A percentile compares a stretch with the other conserved stretches of the same genome.
Conservation (phyloP, 805 yeast genomes). For the Lipomyces mesembrius region DNA sequence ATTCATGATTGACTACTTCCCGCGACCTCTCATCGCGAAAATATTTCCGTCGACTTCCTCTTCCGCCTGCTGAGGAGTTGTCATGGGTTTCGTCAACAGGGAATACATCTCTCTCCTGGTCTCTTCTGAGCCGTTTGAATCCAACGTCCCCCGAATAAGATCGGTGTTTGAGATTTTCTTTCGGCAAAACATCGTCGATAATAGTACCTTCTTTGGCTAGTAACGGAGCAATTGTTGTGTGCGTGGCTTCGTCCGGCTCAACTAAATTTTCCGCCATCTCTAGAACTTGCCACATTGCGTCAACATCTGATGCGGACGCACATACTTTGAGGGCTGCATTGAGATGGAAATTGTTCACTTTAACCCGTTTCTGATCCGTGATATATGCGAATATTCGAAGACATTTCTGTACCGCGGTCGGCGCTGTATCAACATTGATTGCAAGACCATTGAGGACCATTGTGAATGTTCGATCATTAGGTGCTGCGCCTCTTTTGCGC, state of each 20-base stretch:
- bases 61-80: not conserved
- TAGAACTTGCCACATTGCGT: constrained; percentile 26
- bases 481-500: constrained; percentile 23
- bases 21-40: not conserved
- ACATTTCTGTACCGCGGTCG: constrained; percentile 17
- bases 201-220: constrained; percentile 4
- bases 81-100: not conserved
- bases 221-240: constrained; percentile 14
- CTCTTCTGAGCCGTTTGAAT: not conserved
- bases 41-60: not conserved
- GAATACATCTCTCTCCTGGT: not conserved
- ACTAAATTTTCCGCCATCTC: constrained; percentile 15
- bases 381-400: constrained; percentile 15
- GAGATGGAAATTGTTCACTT: constrained; percentile 20
- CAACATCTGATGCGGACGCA: constrained; percentile 1
- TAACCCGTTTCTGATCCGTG: not conserved
- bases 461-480: constrained; percentile 27
- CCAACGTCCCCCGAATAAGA: not conserved
- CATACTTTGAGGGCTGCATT: constrained; percentile 31
- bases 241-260: constrained; percentile 15
- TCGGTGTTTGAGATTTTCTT: not conserved
- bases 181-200: not conserved
- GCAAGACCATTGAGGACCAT: constrained; percentile 30
- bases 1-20: not conserved
- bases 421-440: constrained; percentile 6